Base-by-base conservation (phyloP, 768 basidiomycete species). In the Ramaria sp. region DNA sequence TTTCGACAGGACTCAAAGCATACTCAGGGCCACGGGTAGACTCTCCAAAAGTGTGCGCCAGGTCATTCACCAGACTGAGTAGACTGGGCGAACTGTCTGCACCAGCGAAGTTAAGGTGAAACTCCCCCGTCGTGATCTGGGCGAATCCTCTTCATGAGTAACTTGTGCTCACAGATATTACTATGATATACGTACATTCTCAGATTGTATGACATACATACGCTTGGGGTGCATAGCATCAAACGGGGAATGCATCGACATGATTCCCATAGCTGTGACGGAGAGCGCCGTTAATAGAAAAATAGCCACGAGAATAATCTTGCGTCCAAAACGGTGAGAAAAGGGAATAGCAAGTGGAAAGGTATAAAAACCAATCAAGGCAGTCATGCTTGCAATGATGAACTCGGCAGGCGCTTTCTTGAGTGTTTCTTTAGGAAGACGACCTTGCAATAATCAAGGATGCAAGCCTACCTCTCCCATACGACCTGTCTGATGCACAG, bases 211-310 rank as follows among this genome's bases (percentile, higher is more conserved):
- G 34, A 92, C 77, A 63, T 90, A 93, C 50, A 95, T 50, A 54
- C 95, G 74, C 70, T 91, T 91, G 63, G 92, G 94, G 66, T 97
- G 95, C 76, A 82, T 81, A 15, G 64, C 68, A 63, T 96, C 92
- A 66, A 93, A 98, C 0, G 87, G 82, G 4, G 70, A 68, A 42
- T 77, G 70, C 61, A 71, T 67, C 6, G 78, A 73, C 68, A 91
- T 91, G 42, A 83, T 67, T 0, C 79, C 83, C 60, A 89, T 79
- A 1, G 75, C 60, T 9, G 76, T 62, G 0, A 75, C 73, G 0
- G 81, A 80, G 1, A 72, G 48, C 19, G 45, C 30, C 34, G 82
- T 63, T 24, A 75, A 68, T 5, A 82, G 65, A 2, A 78, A 57
- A 19, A 82, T 37, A 27, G 88, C 66, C 4, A 68, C 63, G 7